Evolutionary conservation across 169 alveolate species (phyloP).

Genomic region (Plasmodium ovale): DNA sequence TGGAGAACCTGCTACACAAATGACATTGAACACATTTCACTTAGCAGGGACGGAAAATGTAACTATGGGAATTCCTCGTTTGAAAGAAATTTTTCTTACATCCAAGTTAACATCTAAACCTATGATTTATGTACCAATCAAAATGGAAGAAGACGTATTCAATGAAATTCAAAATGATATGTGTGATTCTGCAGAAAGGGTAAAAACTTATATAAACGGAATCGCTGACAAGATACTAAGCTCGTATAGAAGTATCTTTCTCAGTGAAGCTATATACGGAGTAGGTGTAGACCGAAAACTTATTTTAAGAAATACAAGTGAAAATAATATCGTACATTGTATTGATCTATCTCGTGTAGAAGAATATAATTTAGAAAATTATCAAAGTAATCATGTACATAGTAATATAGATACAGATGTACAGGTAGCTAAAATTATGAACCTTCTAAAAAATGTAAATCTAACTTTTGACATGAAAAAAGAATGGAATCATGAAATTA

Average conservation of each 20-base stretch:
- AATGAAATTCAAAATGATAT: no score
- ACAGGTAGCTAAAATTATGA: constrained; percentile 15
- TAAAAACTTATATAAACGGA: constrained; percentile 78
- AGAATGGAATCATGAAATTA: constrained; percentile 89
- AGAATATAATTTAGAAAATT: neutral
- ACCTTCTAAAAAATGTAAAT: constrained; percentile 16
- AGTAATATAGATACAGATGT: neutral
- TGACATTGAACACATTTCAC: constrained; percentile 99
- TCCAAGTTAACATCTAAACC: constrained; percentile 87
- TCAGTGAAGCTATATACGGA: constrained; percentile 90
- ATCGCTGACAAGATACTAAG: constrained; percentile 91
- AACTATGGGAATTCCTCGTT: constrained; percentile 99
- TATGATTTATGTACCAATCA: constrained; percentile 82
- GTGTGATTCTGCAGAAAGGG: constrained; percentile 52
- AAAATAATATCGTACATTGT: constrained; percentile 1
- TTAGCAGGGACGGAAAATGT: constrained; percentile 99
- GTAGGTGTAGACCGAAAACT: constrained; percentile 79
- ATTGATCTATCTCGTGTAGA: neutral
- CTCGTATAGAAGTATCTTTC: constrained; percentile 86
- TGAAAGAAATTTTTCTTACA: constrained; percentile 96
- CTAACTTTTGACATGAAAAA: constrained; percentile 50
- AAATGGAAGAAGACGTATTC: constrained; percentile 2
- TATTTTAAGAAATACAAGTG: constrained; percentile 12
- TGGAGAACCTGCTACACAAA: constrained; percentile 99
- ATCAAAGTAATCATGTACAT: neutral